Conservation (phyloP, 2,329 filamentous ascomycete genomes). For the Immersiporthe knoxdaviesiana region DNA sequence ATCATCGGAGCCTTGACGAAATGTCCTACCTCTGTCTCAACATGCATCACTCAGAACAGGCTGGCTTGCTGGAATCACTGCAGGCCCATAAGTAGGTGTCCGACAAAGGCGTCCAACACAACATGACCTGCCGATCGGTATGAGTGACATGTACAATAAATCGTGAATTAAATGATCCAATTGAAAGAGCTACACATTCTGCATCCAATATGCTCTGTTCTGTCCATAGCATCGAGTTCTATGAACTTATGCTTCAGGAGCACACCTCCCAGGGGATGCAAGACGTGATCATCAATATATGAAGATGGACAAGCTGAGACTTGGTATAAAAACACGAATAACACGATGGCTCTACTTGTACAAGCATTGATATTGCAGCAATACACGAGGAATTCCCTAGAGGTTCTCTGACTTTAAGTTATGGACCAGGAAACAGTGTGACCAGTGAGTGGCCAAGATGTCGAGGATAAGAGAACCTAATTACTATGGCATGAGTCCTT, state of each 20-base stretch:
- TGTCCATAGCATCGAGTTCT: neutral
- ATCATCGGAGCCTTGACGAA: neutral
- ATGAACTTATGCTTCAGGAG: neutral
- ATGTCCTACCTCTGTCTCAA: too few relatives aligned
- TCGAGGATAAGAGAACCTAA: too few relatives aligned
- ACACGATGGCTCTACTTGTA: too few relatives aligned
- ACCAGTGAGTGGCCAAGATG: too few relatives aligned
- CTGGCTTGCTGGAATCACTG: too few relatives aligned
- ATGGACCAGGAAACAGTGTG: too few relatives aligned
- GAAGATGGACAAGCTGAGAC: neutral
- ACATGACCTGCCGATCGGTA: neutral
- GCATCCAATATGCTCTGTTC: neutral
- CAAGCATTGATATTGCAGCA: neutral
- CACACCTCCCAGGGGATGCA: neutral
- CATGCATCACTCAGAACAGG: too few relatives aligned
- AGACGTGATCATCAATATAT: neutral
- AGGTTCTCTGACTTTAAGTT: too few relatives aligned
- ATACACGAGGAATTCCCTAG: neutral
- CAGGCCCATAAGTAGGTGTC: neutral
- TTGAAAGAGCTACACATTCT: neutral
- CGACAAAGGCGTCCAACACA: too few relatives aligned
- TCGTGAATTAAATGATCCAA: neutral
- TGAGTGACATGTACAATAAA: neutral
- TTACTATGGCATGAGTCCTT: too few relatives aligned
- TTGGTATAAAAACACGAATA: neutral